phyloP scores from a whole-genome alignment of 78 protist genomes.

The Cavenderia fasciculata region DNA sequence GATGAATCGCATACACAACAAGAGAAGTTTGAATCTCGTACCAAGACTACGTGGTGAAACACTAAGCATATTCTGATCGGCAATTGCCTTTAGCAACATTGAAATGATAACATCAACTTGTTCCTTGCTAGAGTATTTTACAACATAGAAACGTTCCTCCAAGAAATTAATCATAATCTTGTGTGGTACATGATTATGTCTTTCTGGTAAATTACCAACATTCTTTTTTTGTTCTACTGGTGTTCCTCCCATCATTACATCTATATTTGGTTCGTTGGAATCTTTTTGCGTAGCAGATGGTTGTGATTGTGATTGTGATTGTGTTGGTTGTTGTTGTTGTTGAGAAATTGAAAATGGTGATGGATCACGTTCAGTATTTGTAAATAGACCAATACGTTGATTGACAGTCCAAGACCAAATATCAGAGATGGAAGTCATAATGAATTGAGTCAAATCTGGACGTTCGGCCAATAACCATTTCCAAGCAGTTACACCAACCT shows the following conservation, averaged over 20 bases:
- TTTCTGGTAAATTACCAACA: conserved; percentile 20
- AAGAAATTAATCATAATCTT: conserved; percentile 70
- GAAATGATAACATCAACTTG: conserved; percentile 47
- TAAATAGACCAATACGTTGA: conserved; percentile 78
- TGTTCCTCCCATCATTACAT: too few relatives aligned
- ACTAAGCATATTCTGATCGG: conserved; percentile 62
- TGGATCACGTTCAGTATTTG: conserved; percentile 60
- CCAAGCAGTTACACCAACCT: conserved; percentile 76
- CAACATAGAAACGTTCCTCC: conserved; percentile 71
- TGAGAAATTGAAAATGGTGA: conserved; percentile 46
- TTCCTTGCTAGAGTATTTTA: conserved; percentile 17
- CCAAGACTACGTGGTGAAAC: conserved; percentile 70
- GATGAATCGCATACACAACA: conserved; percentile 55
- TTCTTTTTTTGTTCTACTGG: too few relatives aligned
- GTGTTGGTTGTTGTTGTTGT: neutral
- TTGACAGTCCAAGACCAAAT: conserved; percentile 87
- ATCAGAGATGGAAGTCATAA: conserved; percentile 69
- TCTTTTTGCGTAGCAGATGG: neutral
- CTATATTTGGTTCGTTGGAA: too few relatives aligned
- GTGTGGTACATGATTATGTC: conserved; percentile 74
- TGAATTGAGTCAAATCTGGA: conserved; percentile 42
- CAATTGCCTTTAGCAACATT: conserved; percentile 74
- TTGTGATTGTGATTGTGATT: neutral
- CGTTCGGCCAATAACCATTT: conserved; percentile 80
- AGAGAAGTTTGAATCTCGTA: conserved; percentile 70